Base-by-base conservation (phyloP, 1,284 basidiomycete genomes). In the Moesziomyces globuligerus region DNA sequence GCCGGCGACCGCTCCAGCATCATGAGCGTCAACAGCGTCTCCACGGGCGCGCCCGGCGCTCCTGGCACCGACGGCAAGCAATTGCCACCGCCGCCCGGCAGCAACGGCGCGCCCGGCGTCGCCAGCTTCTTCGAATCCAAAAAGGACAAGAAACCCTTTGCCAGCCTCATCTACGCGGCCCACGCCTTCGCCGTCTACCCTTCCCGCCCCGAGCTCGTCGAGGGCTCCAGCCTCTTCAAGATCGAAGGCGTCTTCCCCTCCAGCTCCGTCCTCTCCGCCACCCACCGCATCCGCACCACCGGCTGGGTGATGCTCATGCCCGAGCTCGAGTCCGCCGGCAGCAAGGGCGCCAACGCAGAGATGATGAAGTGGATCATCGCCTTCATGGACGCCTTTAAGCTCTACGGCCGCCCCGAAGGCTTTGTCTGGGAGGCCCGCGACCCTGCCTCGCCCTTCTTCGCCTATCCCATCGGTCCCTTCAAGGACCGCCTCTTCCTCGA, bases 311-410 rank as follows among this genome's bases (percentile, higher is more conserved):
- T 84, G 57, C 78, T 85, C 25, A 79, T 85, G 43, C 84, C 85
- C 8, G 79, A 81, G 29, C 54, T 72, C 51, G 73, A 76, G 18
- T 58, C 51, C 48, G 91, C 93, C 74, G 92, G 90, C 13, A 95
- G 91, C 91, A 78, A 81, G 42, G 83, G 82, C 13, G 76, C 80
- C 32, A 79, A 75, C 21, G 86, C 87, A 42, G 93, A 94, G 83
- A 95, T 98, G 92, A 86, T 98, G 72, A 91, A 90, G 81, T 98
- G 95, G 94, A 85, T 96, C 50, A 89, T 94, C 58, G 93, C 74
- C 26, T 78, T 81, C 26, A 81, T 81, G 79, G 80, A 81, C 23
- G 82, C 80, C 28, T 84, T 84, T 58, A 72, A 70, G 28, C 76
- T 81, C 23, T 81, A 82, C 23, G 78, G 78, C 24, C 65, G 77